Evolutionary conservation across 768 basidiomycete genomes (phyloP).

Genomic region (Lactarius quietus): DNA sequence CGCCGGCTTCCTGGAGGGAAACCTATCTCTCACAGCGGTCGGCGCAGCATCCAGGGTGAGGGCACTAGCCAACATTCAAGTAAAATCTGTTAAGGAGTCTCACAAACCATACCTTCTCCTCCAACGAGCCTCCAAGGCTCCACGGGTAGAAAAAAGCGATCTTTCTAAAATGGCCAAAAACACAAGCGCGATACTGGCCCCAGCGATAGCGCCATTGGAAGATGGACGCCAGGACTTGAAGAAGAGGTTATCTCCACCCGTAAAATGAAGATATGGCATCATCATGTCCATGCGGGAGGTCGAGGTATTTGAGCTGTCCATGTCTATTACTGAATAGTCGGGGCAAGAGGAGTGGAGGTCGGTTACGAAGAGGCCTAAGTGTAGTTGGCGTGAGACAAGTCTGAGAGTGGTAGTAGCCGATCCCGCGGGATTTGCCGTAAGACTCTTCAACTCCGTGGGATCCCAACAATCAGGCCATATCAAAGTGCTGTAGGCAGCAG

Average conservation of each 20-base stretch:
- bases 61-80: constrained; percentile 3
- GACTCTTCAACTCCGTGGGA: no score
- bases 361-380: not conserved
- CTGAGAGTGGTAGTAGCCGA: not conserved
- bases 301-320: constrained; percentile 20
- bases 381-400: not conserved
- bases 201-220: constrained; percentile 65
- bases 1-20: not conserved
- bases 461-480: no score
- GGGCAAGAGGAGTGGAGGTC: not conserved
- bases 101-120: constrained; percentile 42
- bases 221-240: constrained; percentile 68
- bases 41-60: not conserved
- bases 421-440: not conserved
- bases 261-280: constrained; percentile 70
- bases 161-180: constrained; percentile 68
- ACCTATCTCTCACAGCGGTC: not conserved
- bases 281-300: constrained; percentile 40
- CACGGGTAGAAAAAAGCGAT: constrained; percentile 56
- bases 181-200: constrained; percentile 69
- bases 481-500: no score
- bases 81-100: not conserved
- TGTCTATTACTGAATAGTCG: not conserved
- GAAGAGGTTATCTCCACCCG: constrained; percentile 56
- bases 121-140: constrained; percentile 56